Conservation (phyloP, 768 basidiomycete species). For the Mycena latifolia region DNA sequence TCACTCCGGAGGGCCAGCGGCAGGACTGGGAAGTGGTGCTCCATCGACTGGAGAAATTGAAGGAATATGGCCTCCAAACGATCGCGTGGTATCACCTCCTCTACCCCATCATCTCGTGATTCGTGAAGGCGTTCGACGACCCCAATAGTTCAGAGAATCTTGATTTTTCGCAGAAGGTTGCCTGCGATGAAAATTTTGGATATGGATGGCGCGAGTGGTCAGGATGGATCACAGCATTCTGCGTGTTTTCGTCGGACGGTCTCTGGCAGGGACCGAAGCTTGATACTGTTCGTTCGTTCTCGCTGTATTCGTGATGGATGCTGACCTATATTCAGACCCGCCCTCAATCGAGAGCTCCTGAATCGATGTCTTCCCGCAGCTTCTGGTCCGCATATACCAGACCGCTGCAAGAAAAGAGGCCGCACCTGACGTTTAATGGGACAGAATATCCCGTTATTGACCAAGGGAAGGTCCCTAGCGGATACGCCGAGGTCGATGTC, state of each 20-base stretch:
- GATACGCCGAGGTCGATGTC: too few relatives aligned
- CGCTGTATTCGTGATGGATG: too few relatives aligned
- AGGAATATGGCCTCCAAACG: conserved; percentile 20
- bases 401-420: too few relatives aligned
- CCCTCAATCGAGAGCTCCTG: too few relatives aligned
- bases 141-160: conserved; percentile 19
- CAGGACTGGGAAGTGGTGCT: conserved; percentile 24
- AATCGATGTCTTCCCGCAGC: conserved; percentile 18
- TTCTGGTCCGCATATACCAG: conserved; percentile 26
- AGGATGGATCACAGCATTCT: conserved; percentile 17
- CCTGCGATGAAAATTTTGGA: conserved; percentile 16
- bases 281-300: conserved; percentile 10
- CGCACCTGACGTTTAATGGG: too few relatives aligned
- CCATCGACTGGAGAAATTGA: conserved; percentile 11
- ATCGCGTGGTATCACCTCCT: conserved; percentile 30
- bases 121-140: conserved; percentile 24
- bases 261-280: conserved; percentile 26
- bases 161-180: conserved; percentile 18
- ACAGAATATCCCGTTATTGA: too few relatives aligned
- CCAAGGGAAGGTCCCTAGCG: too few relatives aligned
- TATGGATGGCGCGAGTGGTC: conserved; percentile 15
- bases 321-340: too few relatives aligned
- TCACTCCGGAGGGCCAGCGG: conserved; percentile 28
- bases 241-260: conserved; percentile 27
- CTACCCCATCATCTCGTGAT: conserved; percentile 20